Base-by-base conservation (phyloP, 140 eudicot genomes). In the Stevia rebaudiana region DNA sequence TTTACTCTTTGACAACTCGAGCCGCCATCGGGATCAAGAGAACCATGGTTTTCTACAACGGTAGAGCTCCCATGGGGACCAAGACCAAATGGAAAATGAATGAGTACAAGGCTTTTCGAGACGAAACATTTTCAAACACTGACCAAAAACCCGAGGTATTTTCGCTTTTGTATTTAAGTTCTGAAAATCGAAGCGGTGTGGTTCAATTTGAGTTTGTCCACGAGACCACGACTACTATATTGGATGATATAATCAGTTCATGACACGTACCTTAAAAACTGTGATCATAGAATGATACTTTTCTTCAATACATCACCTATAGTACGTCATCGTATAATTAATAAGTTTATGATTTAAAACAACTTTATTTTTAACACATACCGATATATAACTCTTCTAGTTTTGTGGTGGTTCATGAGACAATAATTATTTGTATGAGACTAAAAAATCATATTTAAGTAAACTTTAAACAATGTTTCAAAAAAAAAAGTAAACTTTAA, bases 71-170 rank as follows among this genome's bases (percentile, higher is more conserved):
- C 3, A 49, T 36, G 6, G 84, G 90, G 25, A 64, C 57, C 3
- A 83, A 87, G 39, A 83, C 91, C 25, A 28, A 64, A 35, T 87
- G 95, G 95, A 87, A 87, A 71, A 87, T 87, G 91, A 87, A 81
- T 55, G 91, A 83, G 72, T 87, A 87, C 63, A 78, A 33, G 25
- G 85, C 91, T 57, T 68, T 79, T 58, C 76, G 77, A 40, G 61
- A 47, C n/a, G 71, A 15, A 13, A 4, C 78, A 3, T 62, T 63
- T 16, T 67, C 81, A 7, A 76, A 54, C 16, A 30, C 75, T 53
- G 41, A 11, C 74, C 36, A 61, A 30, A 61, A 69, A 22, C 78
- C 77, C 3, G 61, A 80, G 77, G 87, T 82, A 36, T 35, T 5
- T 17, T 44, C 3, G 1, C n/a, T 37, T 0, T 23, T 5, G 9